Evolutionary conservation across 345 rosid genomes (phyloP).

Genomic region (Euphorbia pulcherrima): DNA sequence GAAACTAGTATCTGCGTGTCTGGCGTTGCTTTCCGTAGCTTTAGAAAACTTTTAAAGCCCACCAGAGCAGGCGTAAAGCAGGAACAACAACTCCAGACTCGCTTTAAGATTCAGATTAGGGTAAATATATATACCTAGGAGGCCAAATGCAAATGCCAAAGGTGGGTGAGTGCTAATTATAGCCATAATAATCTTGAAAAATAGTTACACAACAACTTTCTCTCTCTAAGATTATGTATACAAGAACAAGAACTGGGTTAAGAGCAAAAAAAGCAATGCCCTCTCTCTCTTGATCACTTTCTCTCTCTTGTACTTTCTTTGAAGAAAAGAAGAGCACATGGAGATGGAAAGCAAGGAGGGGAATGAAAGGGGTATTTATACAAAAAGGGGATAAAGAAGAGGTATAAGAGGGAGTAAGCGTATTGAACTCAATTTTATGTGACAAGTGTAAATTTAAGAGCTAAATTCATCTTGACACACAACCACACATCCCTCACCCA

Average conservation of each 20-base stretch:
- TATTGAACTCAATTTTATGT: slow-evolving; percentile 49
- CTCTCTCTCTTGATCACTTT: background rate
- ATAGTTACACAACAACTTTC: background rate
- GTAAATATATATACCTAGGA: slow-evolving; percentile 67
- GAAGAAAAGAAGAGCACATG: slow-evolving; percentile 16
- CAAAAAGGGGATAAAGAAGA: too few relatives aligned
- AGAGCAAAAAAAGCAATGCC: too few relatives aligned
- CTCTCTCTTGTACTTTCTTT: background rate
- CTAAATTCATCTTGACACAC: slow-evolving; percentile 36
- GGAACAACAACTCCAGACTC: too few relatives aligned
- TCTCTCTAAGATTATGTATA: background rate
- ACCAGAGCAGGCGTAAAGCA: too few relatives aligned
- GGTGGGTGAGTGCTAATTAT: slow-evolving; percentile 29
- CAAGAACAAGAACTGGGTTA: too few relatives aligned
- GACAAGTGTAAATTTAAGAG: slow-evolving; percentile 66
- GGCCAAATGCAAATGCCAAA: slow-evolving; percentile 50
- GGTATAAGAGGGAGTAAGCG: slow-evolving; percentile 31
- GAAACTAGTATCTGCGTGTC: too few relatives aligned
- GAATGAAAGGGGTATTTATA: background rate
- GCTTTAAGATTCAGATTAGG: too few relatives aligned
- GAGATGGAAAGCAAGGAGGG: slow-evolving; percentile 1
- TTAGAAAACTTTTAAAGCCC: too few relatives aligned
- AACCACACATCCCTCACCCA: slow-evolving; percentile 1
- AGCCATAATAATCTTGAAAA: slow-evolving; percentile 33
- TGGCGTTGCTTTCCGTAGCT: too few relatives aligned